Evolutionary conservation across 768 basidiomycete genomes (phyloP).

Genomic region (Boletus rubroflammeus): DNA sequence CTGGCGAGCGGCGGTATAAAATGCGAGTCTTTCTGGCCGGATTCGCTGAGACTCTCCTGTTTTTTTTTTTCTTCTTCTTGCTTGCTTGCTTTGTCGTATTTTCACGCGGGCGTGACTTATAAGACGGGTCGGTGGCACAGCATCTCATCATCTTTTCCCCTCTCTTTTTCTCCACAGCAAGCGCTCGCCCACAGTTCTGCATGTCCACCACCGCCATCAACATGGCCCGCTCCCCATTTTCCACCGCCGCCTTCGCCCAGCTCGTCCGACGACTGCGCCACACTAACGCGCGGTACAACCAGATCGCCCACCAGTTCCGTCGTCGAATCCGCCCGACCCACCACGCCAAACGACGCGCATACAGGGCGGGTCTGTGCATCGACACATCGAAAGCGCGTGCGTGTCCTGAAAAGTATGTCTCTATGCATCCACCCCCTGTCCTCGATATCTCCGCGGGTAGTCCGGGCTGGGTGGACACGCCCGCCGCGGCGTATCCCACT

Average conservation of each 20-base stretch:
- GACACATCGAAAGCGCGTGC: conserved; percentile 40
- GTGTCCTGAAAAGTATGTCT: conserved; percentile 39
- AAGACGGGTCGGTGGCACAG: conserved; percentile 4
- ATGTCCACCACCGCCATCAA: conserved; percentile 7
- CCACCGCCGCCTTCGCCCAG: conserved; percentile 31
- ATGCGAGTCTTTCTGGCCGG: background rate
- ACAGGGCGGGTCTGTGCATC: conserved; percentile 40
- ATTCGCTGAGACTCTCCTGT: background rate
- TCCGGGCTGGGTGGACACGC: conserved; percentile 18
- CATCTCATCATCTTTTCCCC: background rate
- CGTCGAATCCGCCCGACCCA: conserved; percentile 34
- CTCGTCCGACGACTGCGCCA: conserved; percentile 41
- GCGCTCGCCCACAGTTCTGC: background rate
- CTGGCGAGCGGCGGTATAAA: conserved; percentile 15
- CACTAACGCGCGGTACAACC: conserved; percentile 42
- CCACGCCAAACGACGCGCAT: conserved; percentile 48
- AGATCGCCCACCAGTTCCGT: conserved; percentile 40
- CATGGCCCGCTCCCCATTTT: conserved; percentile 27
- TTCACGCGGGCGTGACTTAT: conserved; percentile 16
- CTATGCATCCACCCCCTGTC: conserved; percentile 17
- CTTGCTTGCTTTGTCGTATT: background rate
- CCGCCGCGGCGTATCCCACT: background rate
- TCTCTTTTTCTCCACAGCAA: background rate
- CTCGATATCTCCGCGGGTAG: conserved; percentile 34
- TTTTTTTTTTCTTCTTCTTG: background rate